These are phyloP conservation scores for Apiospora pterosperma DNA, from an alignment of 2,329 filamentous ascomycete genomes.

Conservation along the genomic window DNA sequence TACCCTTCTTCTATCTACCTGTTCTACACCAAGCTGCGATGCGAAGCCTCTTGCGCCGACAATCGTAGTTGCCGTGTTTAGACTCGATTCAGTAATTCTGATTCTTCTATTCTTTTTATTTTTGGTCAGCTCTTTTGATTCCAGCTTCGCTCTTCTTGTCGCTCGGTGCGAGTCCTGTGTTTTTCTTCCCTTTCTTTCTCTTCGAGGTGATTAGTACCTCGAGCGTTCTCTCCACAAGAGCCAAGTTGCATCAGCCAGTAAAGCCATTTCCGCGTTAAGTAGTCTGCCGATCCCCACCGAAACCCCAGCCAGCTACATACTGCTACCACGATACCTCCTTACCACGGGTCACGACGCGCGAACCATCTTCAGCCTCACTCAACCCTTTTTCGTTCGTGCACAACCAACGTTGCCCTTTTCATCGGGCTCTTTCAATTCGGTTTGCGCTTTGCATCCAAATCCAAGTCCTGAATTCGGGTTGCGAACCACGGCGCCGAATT, in stretches of 20 bases:
- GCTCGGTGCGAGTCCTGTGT: slow-evolving; percentile 1
- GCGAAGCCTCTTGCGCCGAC: slow-evolving; percentile 1
- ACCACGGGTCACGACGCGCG: slow-evolving; percentile 7
- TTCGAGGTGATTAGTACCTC: neutral
- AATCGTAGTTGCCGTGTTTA: neutral
- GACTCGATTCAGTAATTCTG: neutral
- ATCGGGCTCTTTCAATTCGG: slow-evolving; percentile 8
- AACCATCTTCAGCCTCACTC: slow-evolving; percentile 6
- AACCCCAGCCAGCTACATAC: neutral
- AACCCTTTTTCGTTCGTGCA: neutral
- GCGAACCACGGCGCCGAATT: slow-evolving; percentile 15
- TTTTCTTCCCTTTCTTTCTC: slow-evolving; percentile 1
- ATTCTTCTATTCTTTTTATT: neutral
- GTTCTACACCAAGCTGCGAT: neutral
- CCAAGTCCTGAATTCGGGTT: slow-evolving; percentile 8
- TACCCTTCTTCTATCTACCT: neutral
- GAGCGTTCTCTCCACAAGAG: neutral
- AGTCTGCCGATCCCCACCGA: slow-evolving; percentile 1
- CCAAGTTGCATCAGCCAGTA: neutral
- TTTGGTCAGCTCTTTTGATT: neutral
- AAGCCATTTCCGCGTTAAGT: neutral
- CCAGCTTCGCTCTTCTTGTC: neutral
- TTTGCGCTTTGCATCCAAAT: slow-evolving; percentile 12
- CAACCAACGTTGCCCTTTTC: neutral
- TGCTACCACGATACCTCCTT: slow-evolving; percentile 8